Conservation (phyloP, 2,329 filamentous ascomycete species). For the Blastomyces gilchristii region DNA sequence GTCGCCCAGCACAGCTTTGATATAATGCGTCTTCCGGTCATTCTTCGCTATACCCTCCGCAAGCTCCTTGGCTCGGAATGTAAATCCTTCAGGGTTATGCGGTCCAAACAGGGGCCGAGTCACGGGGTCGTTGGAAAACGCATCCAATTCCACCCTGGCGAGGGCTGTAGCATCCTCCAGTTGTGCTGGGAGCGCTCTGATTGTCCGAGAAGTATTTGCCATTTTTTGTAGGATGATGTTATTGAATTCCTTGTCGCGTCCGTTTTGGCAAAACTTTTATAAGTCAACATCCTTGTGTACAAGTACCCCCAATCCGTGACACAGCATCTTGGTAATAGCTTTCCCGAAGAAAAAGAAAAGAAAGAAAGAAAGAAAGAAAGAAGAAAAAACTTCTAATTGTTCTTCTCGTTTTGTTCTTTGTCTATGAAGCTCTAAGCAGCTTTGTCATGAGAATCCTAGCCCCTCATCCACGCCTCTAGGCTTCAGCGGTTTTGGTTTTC, state of each 20-base stretch:
- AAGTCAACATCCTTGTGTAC: not conserved
- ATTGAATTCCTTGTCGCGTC: not conserved
- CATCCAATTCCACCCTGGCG: slow-evolving; percentile 34
- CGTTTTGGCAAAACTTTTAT: not conserved
- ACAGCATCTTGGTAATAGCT: not conserved
- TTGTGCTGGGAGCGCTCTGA: slow-evolving; percentile 15
- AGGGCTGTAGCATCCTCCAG: slow-evolving; percentile 14
- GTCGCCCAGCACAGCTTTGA: slow-evolving; percentile 7
- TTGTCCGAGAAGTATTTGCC: not conserved
- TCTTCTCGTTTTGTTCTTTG: too few species aligned
- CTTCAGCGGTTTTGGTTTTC: too few species aligned
- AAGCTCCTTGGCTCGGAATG: slow-evolving; percentile 7
- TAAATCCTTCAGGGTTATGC: not conserved
- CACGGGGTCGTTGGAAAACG: slow-evolving; percentile 12
- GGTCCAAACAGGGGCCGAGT: slow-evolving; percentile 8
- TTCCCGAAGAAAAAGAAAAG: too few species aligned
- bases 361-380: too few species aligned
- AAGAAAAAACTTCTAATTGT: too few species aligned
- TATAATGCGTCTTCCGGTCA: not conserved
- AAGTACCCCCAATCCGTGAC: not conserved
- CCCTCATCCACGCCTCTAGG: too few species aligned
- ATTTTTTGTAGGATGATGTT: not conserved
- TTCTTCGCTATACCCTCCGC: not conserved
- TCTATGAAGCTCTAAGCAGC: too few species aligned
- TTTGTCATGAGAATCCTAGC: too few species aligned